Evolutionary conservation across 2,329 filamentous ascomycete genomes (phyloP).

Genomic region (Sporothrix pallida): DNA sequence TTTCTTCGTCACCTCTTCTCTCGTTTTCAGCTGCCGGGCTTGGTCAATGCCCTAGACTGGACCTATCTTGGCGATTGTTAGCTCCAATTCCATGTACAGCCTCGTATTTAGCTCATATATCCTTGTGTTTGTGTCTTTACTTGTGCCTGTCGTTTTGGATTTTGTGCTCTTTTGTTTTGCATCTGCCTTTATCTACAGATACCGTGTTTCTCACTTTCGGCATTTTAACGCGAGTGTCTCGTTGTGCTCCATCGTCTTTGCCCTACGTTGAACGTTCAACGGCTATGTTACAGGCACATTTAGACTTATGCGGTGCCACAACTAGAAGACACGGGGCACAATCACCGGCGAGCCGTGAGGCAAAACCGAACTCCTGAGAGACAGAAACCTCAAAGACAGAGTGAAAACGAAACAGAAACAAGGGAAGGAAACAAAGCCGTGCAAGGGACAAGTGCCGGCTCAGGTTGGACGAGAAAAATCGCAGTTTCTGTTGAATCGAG

Average conservation of each 20-base stretch:
- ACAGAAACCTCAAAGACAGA: not conserved
- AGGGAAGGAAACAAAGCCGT: not conserved
- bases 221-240: not conserved
- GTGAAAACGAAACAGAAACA: not conserved
- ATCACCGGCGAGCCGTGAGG: not conserved
- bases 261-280: not conserved
- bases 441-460: not conserved
- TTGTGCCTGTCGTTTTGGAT: not conserved
- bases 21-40: not conserved
- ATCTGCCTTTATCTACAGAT: not conserved
- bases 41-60: too few relatives aligned
- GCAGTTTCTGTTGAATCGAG: not conserved
- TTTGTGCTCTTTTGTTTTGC: not conserved
- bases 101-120: not conserved
- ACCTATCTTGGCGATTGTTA: not conserved
- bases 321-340: not conserved
- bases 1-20: not conserved
- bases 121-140: not conserved
- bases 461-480: not conserved
- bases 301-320: not conserved
- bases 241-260: not conserved
- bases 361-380: not conserved
- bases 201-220: not conserved
- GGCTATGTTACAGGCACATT: not conserved
- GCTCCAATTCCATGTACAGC: not conserved